Conservation (phyloP, 2,329 filamentous ascomycete genomes). For the Paraconiothyrium sp. region DNA sequence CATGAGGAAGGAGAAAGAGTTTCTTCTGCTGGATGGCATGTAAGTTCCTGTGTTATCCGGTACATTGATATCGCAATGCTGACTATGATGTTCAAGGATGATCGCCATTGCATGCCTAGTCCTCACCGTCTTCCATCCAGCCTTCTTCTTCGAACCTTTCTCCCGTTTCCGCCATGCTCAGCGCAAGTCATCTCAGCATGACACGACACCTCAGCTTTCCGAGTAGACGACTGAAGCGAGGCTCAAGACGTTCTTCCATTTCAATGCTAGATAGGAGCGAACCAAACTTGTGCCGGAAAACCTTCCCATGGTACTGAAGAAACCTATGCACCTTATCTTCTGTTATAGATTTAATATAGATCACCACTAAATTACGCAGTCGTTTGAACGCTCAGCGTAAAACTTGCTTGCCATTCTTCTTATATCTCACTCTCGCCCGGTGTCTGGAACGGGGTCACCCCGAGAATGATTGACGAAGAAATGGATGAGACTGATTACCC, state of each 20-base stretch:
- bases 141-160: conserved; percentile 30
- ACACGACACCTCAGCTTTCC: conserved; percentile 1
- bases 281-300: no score
- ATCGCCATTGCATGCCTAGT: conserved; percentile 55
- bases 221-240: background rate
- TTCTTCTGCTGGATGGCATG: conserved; percentile 59
- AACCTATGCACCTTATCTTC: no score
- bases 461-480: no score
- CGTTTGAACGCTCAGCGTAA: no score
- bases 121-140: conserved; percentile 58
- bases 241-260: background rate
- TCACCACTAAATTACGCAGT: no score
- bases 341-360: no score
- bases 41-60: conserved; percentile 15
- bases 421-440: no score
- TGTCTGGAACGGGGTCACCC: no score
- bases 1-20: conserved; percentile 56
- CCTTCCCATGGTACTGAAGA: no score
- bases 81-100: conserved; percentile 44
- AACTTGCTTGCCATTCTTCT: no score
- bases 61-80: background rate
- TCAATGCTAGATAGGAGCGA: no score
- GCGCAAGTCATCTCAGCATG: conserved; percentile 4
- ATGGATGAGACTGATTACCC: no score
- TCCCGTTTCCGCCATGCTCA: conserved; percentile 1